Conservation (phyloP, 306 rosid genomes). For the Crotalaria pallida region DNA sequence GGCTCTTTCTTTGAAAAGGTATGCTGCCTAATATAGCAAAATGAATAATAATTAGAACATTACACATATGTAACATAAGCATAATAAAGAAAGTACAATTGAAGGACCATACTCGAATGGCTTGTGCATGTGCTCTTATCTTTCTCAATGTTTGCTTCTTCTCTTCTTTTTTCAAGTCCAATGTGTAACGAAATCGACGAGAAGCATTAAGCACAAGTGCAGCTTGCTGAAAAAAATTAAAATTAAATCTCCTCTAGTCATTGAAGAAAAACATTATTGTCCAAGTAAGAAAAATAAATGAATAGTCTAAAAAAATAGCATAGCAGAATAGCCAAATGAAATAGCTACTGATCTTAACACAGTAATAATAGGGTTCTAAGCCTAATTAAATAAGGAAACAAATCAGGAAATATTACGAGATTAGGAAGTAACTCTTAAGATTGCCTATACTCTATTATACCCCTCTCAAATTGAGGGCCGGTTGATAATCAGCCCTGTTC, state of each 20-base stretch:
- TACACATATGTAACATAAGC: neutral
- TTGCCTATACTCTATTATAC: too few relatives aligned
- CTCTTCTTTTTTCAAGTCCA: conserved; percentile 93
- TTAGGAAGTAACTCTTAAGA: too few relatives aligned
- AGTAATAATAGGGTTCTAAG: neutral
- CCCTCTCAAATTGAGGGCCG: too few relatives aligned
- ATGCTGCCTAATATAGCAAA: conserved; percentile 65
- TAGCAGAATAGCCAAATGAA: conserved; percentile 1
- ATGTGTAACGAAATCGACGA: conserved; percentile 96
- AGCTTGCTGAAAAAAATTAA: conserved; percentile 59
- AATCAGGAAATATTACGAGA: too few relatives aligned
- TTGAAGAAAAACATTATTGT: neutral
- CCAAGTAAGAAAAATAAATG: neutral
- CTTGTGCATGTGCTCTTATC: conserved; percentile 83
- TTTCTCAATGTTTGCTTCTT: conserved; percentile 54
- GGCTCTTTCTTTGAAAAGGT: conserved; percentile 57
- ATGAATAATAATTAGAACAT: conserved; percentile 17
- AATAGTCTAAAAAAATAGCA: neutral
- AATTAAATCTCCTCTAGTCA: neutral
- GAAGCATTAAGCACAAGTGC: conserved; percentile 98
- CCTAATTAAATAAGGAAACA: too few relatives aligned
- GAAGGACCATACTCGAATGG: conserved; percentile 54
- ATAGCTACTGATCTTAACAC: neutral
- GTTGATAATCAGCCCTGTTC: too few relatives aligned
- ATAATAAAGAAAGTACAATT: conserved; percentile 17